Base-by-base conservation (phyloP, 805 yeast species). In the Starmerella stellata region DNA sequence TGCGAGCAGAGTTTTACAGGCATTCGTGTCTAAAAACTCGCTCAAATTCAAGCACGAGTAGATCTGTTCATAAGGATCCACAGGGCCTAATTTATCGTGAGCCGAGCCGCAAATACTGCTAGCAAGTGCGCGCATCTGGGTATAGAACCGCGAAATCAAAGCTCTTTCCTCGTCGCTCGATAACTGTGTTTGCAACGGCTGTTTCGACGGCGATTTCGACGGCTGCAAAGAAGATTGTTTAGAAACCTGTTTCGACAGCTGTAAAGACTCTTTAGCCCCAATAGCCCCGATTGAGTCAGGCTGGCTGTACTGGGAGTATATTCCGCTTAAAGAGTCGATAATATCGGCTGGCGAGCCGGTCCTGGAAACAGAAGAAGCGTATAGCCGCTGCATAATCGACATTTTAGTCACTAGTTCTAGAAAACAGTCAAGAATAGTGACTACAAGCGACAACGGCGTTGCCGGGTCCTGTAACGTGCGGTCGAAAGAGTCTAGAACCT, bases 1-100 rank as follows among this genome's bases (percentile, higher is more conserved):
- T 2, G 60, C 54, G 21, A 77, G 52, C 3, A 78, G 64, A 37
- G 60, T 63, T 4, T 54, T 45, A n/a, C 66, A 61, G 9, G 59
- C 57, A 3, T 53, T 56, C 1, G 58, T 56, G 9, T 64, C 56
- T 21, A 72, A 45, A 36, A 53, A 52, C 3, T 53, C 55, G 15
- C 66, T 35, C 2, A 48, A 25, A n/a, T 40, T 43, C 4, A 44
- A 20, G 31, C 50, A 38, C 5, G 41, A 42, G n/a, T 52, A 40
- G 3, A 62, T 31, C 15, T 43, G 41, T n/a, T 38, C 37, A 32
- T 20, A 32, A 32, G 35, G 35, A 32, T 21, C 25, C 11, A 32
- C 18, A 29, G 19, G 19, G 19, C 32, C 32, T 8, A 29, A 15
- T 29, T 17, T 29, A 13, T 29, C 32, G 8, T 7, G 8, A 13